Evolutionary conservation across 139 green algal genomes (phyloP).

Genomic region (Tetradesmus lagerheimii): DNA sequence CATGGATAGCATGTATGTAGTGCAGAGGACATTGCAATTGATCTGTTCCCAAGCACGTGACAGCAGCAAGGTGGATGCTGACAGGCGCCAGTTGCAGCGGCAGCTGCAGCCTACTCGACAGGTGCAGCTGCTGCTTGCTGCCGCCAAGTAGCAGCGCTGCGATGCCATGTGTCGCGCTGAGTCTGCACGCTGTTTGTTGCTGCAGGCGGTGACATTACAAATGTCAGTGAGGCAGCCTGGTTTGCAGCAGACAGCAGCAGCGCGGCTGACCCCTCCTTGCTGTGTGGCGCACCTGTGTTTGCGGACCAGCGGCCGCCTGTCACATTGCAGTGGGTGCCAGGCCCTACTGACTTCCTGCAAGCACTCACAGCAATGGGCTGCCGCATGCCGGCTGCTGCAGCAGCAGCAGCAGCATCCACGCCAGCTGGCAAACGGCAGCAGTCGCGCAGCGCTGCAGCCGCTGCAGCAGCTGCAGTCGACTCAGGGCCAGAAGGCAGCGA

Average conservation of each 20-base stretch:
- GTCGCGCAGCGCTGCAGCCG: background rate
- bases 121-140: background rate
- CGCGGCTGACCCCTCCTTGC: background rate
- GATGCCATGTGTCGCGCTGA: background rate
- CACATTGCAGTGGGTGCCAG: slow-evolving; percentile 1
- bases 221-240: background rate
- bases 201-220: background rate
- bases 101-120: background rate
- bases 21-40: too few relatives aligned
- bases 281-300: background rate
- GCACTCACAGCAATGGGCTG: background rate
- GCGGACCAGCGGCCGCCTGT: slow-evolving; percentile 10
- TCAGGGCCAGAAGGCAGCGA: background rate
- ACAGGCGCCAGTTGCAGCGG: background rate
- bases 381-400: slow-evolving; percentile 5
- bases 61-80: background rate
- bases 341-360: background rate
- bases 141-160: background rate
- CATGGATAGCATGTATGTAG: background rate
- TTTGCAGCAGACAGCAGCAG: slow-evolving; percentile 18
- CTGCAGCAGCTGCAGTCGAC: background rate
- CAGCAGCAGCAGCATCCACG: slow-evolving; percentile 3
- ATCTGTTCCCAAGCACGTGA: too few relatives aligned
- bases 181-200: background rate
- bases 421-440: background rate